Base-by-base conservation (phyloP, 2,329 filamentous ascomycete genomes). In the Tolypocladium sp. region DNA sequence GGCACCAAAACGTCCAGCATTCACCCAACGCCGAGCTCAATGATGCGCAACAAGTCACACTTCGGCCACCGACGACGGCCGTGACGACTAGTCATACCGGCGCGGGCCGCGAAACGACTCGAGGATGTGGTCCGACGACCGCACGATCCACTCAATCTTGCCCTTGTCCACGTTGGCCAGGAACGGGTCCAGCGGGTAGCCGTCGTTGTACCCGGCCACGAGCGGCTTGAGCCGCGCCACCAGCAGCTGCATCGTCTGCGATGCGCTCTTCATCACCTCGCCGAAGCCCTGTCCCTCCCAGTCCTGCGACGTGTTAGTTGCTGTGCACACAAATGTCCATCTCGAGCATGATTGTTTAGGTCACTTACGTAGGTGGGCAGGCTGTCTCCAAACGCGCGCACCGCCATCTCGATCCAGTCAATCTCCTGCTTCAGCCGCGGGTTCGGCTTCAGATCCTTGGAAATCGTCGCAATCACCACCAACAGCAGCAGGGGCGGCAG, bases 401-500 rank as follows among this genome's bases (percentile, higher is more conserved):
- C 73, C 44, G 85, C 79, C 65, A 80, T 77, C 67, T 87, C 84
- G 46, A 87, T 76, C 82, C 85, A 85, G 27, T 74, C 75, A 57
- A 87, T 73, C 69, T 84, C 84, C 66, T 83, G 78, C 55, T 79
- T 76, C 57, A 87, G 71, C 53, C 78, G 74, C 13, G 77, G 73
- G 46, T 79, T 80, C 5, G 77, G 74, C 59, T 79, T 78, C 53
- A 89, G 73, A 51, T 85, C 78, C 65, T 83, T 79, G 41, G 83
- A 82, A 58, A 89, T 79, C 9, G 84, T 86, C 30, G 85, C 84
- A 58, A 84, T 84, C 44, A 88, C 81, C 1, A 86, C 87, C 54
- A 89, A 76, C 25, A 86, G 76, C 57, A 89, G 78, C 25, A 89
- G 76, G 22, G 84, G 82, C 55, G 83, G 83, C 56, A 89, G 70